These are phyloP conservation scores for Albophoma yamanashiensis DNA, from an alignment of 2,329 filamentous ascomycete genomes.

Conservation along the genomic window DNA sequence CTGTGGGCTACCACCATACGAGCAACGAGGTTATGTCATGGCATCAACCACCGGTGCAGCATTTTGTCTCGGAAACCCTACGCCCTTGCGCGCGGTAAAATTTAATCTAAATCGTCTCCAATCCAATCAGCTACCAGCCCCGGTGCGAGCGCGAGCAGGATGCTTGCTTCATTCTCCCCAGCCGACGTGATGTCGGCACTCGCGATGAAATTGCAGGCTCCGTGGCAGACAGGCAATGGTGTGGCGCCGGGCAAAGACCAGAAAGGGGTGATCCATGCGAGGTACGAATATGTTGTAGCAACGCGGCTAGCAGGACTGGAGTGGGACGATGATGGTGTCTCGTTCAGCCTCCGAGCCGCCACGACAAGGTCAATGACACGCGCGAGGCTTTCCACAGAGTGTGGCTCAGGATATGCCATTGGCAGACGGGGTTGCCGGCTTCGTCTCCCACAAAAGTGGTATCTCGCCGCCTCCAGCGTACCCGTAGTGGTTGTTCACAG, in stretches of 20 bases:
- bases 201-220: not conserved
- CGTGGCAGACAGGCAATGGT: not conserved
- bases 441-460: not conserved
- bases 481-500: not conserved
- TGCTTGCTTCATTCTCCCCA: not conserved
- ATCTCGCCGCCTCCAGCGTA: not conserved
- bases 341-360: not conserved
- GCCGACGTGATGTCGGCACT: not conserved
- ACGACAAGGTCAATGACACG: not conserved
- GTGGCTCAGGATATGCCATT: not conserved
- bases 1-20: not conserved
- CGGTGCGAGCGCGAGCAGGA: not conserved
- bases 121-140: not conserved
- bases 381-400: not conserved
- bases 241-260: not conserved
- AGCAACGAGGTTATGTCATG: not conserved
- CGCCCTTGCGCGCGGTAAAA: too few species aligned
- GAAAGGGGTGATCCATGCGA: not conserved
- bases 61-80: not conserved
- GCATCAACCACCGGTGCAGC: not conserved
- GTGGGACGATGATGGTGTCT: not conserved
- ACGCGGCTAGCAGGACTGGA: not conserved
- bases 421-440: not conserved
- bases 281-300: not conserved
- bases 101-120: not conserved